These are phyloP conservation scores for Neurospora sp. DNA, from an alignment of 495 filamentous ascomycete genomes.

Conservation along the genomic window DNA sequence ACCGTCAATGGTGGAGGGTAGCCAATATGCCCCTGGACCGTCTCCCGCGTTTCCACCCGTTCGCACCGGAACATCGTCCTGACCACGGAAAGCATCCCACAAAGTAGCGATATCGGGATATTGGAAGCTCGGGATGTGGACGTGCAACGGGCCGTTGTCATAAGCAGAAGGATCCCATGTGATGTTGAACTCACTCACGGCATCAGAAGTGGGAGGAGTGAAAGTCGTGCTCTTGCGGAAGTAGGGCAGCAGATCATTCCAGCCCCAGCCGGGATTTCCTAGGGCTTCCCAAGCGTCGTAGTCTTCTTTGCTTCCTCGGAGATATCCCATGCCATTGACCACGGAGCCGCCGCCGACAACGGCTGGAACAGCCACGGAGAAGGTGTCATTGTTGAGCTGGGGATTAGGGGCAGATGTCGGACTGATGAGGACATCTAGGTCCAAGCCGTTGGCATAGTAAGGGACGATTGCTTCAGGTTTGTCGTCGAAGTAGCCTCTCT, in stretches of 20 bases:
- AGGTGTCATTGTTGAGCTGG: conserved; percentile 18
- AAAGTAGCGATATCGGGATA: conserved; percentile 13
- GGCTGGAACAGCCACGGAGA: conserved; percentile 12
- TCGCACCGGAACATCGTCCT: conserved; percentile 3
- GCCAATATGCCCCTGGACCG: conserved; percentile 13
- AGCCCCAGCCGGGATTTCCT: conserved; percentile 52
- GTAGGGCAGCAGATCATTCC: conserved; percentile 35
- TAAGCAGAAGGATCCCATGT: conserved; percentile 13
- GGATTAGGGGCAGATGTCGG: conserved; percentile 20
- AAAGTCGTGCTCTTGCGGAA: conserved; percentile 37
- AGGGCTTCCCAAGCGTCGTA: conserved; percentile 55
- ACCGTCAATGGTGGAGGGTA: conserved; percentile 11
- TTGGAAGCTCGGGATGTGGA: conserved; percentile 15
- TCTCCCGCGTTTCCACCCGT: conserved; percentile 5
- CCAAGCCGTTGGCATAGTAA: conserved; percentile 11
- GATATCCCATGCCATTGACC: conserved; percentile 34
- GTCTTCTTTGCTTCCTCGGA: conserved; percentile 45
- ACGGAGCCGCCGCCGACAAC: conserved; percentile 34
- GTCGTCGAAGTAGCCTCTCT: conserved; percentile 23
- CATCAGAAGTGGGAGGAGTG: conserved; percentile 15
- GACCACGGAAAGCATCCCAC: conserved; percentile 10
- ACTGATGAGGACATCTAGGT: conserved; percentile 11
- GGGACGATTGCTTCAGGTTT: conserved; percentile 18
- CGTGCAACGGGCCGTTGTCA: conserved; percentile 12
- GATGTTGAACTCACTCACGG: conserved; percentile 16